Evolutionary conservation across 306 rosid genomes (phyloP).

Genomic region (Trifolium pratense): DNA sequence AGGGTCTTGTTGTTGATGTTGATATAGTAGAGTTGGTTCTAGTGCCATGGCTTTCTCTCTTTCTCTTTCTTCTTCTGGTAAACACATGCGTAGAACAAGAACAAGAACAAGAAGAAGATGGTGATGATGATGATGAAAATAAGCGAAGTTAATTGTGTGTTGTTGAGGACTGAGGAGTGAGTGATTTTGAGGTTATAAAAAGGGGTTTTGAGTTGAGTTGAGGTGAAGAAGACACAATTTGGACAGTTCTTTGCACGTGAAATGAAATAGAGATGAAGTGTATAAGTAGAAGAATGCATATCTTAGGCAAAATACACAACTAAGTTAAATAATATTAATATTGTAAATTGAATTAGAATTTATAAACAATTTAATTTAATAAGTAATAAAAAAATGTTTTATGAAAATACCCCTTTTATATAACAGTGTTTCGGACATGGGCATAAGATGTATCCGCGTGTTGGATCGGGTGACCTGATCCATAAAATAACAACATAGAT

Average conservation of each 20-base stretch:
- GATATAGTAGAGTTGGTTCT: conserved; percentile 69
- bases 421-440: too few species aligned
- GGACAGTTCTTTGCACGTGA: conserved; percentile 78
- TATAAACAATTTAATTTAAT: too few species aligned
- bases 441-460: too few species aligned
- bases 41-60: conserved; percentile 64
- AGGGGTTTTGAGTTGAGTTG: conserved; percentile 35
- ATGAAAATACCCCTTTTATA: too few species aligned
- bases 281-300: background rate
- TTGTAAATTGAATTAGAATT: too few species aligned
- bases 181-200: conserved; percentile 47
- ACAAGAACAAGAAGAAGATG: too few species aligned
- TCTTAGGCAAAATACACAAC: background rate
- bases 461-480: too few species aligned
- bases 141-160: conserved; percentile 30
- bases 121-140: background rate
- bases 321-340: too few species aligned
- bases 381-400: too few species aligned
- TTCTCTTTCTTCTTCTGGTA: conserved; percentile 37
- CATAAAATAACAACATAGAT: too few species aligned
- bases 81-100: conserved; percentile 38
- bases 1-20: conserved; percentile 56
- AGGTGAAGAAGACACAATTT: conserved; percentile 29
- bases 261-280: conserved; percentile 35
- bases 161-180: conserved; percentile 31